Evolutionary conservation across 345 rosid species (phyloP).

Genomic region (Pistacia atlantica): DNA sequence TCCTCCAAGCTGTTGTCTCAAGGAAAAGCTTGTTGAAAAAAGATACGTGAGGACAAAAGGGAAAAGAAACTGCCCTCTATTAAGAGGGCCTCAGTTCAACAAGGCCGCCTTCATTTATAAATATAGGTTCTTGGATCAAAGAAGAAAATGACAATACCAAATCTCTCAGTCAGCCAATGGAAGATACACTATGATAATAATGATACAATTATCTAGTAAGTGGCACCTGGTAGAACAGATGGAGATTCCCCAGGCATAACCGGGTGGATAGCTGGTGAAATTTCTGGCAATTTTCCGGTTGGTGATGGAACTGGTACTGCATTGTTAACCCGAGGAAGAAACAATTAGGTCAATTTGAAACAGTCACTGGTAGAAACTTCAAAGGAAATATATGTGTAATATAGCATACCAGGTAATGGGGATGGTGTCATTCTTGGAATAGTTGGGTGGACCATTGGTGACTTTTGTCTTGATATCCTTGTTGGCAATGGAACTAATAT

Average conservation of each 20-base stretch:
- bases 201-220: conserved; percentile 16
- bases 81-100: not conserved
- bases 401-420: conserved; percentile 29
- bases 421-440: conserved; percentile 26
- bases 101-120: not conserved
- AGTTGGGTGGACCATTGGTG: conserved; percentile 28
- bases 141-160: conserved; percentile 12
- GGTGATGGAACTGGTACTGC: conserved; percentile 47
- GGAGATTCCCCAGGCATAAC: conserved; percentile 45
- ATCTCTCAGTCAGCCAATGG: conserved; percentile 18
- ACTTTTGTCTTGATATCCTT: conserved; percentile 22
- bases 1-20: conserved; percentile 2
- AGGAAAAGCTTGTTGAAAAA: not conserved
- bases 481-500: conserved; percentile 43
- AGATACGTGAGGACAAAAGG: not conserved
- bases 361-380: not conserved
- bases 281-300: conserved; percentile 26
- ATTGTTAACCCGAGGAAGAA: not conserved
- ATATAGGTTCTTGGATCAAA: not conserved
- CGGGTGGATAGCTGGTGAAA: conserved; percentile 42
- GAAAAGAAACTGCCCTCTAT: not conserved
- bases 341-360: conserved; percentile 10
- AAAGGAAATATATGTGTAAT: not conserved
- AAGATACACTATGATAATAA: not conserved
- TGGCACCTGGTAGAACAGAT: conserved; percentile 52